Evolutionary conservation across 768 basidiomycete genomes (phyloP).

Genomic region (Pulveroboletus sp.): DNA sequence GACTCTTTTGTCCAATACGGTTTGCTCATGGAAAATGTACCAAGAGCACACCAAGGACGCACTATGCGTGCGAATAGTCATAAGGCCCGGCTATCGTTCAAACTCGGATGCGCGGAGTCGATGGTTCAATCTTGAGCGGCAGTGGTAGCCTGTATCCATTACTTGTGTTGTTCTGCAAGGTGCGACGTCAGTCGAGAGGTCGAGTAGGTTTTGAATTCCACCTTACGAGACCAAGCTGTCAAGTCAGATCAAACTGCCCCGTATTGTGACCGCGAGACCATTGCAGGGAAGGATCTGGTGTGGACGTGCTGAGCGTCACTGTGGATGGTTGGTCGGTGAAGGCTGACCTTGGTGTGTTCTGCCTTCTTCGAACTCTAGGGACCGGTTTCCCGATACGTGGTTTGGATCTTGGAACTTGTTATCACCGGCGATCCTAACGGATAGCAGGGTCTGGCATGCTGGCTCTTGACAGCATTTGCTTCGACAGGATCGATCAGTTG

Average conservation of each 20-base stretch:
- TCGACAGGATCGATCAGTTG: neutral
- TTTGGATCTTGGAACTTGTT: neutral
- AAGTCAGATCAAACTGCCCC: slow-evolving; percentile 14
- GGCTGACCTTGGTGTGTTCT: slow-evolving; percentile 5
- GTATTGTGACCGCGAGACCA: slow-evolving; percentile 5
- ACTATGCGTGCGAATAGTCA: slow-evolving; percentile 30
- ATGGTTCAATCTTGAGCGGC: slow-evolving; percentile 16
- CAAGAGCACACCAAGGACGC: slow-evolving; percentile 20
- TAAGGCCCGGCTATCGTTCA: slow-evolving; percentile 20
- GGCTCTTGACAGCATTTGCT: neutral
- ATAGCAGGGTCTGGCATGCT: too few species aligned
- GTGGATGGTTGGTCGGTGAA: too few species aligned
- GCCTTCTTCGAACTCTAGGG: neutral
- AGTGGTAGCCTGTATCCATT: slow-evolving; percentile 5
- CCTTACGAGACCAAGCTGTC: neutral
- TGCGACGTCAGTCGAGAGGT: neutral
- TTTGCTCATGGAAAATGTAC: slow-evolving; percentile 15
- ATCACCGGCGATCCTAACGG: neutral
- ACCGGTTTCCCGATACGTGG: neutral
- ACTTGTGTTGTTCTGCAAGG: neutral
- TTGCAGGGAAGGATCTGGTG: slow-evolving; percentile 1
- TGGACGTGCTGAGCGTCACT: neutral
- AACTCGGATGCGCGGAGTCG: slow-evolving; percentile 14
- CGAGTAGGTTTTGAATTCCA: neutral
- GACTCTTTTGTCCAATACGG: slow-evolving; percentile 14